Evolutionary conservation across 129 eudicot species (phyloP).

Genomic region (Dittrichia graveolens): DNA sequence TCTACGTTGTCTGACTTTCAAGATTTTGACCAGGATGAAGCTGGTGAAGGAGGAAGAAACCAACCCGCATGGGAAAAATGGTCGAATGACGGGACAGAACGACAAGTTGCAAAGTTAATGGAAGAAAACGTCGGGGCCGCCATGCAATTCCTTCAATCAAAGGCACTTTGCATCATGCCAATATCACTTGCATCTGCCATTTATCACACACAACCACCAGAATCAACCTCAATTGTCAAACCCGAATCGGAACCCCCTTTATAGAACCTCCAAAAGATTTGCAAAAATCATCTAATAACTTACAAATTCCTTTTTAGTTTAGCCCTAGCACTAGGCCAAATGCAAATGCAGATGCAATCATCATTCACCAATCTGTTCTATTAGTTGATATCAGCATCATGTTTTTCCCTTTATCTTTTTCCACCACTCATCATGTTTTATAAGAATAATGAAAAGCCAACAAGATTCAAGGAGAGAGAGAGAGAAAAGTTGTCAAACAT

Average conservation of each 20-base stretch:
- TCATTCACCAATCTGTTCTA: constrained; percentile 22
- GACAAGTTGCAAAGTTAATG: constrained; percentile 94
- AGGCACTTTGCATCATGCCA: constrained; percentile 97
- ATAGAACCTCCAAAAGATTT: constrained; percentile 24
- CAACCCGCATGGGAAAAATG: constrained; percentile 98
- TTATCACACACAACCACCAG: constrained; percentile 85
- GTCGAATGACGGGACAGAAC: constrained; percentile 96
- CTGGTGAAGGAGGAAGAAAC: constrained; percentile 68
- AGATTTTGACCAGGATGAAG: constrained; percentile 60
- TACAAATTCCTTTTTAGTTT: constrained; percentile 19
- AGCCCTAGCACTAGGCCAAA: constrained; percentile 27
- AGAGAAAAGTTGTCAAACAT: constrained; percentile 58
- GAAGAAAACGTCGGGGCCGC: constrained; percentile 98
- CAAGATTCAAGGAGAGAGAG: constrained; percentile 44
- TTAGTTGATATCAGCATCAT: constrained; percentile 48
- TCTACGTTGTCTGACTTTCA: not conserved
- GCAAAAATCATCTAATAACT: constrained; percentile 16
- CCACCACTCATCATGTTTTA: constrained; percentile 47
- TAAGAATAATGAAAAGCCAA: constrained; percentile 46
- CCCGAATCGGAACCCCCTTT: constrained; percentile 72
- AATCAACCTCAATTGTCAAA: constrained; percentile 63
- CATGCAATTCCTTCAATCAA: constrained; percentile 95
- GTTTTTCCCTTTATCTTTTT: constrained; percentile 36
- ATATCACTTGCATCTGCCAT: constrained; percentile 93
- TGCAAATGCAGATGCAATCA: constrained; percentile 16